A percentile compares a stretch with the other conserved stretches of the same genome.
phyloP scores from a whole-genome alignment of 1,284 basidiomycete genomes.

The Peniophora sp. region DNA sequence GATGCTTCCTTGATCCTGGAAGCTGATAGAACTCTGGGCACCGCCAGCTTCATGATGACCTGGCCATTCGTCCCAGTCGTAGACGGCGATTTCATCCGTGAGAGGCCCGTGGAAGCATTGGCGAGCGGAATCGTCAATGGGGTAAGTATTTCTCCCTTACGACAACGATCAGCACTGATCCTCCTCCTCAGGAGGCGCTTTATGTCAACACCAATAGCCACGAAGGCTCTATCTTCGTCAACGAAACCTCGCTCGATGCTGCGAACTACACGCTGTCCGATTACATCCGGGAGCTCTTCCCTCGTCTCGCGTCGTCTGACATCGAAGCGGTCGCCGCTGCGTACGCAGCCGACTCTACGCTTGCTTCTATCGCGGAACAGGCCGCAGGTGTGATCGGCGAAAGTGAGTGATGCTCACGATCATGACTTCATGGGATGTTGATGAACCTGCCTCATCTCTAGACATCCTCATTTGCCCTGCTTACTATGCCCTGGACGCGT shows the following conservation, averaged over 20 bases:
- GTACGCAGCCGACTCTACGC: slow-evolving; percentile 9
- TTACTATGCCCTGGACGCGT: slow-evolving; percentile 5
- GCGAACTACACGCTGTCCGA: slow-evolving; percentile 2
- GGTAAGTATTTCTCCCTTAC: background rate
- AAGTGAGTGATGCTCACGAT: slow-evolving; percentile 9
- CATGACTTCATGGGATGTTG: background rate
- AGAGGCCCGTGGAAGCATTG: slow-evolving; percentile 5
- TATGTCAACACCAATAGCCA: slow-evolving; percentile 5
- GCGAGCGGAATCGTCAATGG: slow-evolving; percentile 1
- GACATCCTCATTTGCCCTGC: slow-evolving; percentile 7
- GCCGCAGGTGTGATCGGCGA: slow-evolving; percentile 14
- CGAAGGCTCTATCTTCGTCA: slow-evolving; percentile 9
- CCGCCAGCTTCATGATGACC: slow-evolving; percentile 1
- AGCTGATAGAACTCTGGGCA: background rate
- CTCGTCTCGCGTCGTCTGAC: slow-evolving; percentile 5
- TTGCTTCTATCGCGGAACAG: slow-evolving; percentile 7
- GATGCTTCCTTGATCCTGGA: background rate
- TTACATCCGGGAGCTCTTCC: slow-evolving; percentile 8
- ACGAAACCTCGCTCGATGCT: background rate
- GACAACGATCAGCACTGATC: background rate
- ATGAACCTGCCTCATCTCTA: background rate
- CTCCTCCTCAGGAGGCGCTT: slow-evolving; percentile 4
- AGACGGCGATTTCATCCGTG: slow-evolving; percentile 5
- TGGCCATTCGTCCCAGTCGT: slow-evolving; percentile 5
- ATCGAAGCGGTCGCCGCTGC: slow-evolving; percentile 1